Evolutionary conservation across 2,329 filamentous ascomycete genomes (phyloP), one percentile per base, ranked within the genome.

Genomic region (Xylaria sp.): DNA sequence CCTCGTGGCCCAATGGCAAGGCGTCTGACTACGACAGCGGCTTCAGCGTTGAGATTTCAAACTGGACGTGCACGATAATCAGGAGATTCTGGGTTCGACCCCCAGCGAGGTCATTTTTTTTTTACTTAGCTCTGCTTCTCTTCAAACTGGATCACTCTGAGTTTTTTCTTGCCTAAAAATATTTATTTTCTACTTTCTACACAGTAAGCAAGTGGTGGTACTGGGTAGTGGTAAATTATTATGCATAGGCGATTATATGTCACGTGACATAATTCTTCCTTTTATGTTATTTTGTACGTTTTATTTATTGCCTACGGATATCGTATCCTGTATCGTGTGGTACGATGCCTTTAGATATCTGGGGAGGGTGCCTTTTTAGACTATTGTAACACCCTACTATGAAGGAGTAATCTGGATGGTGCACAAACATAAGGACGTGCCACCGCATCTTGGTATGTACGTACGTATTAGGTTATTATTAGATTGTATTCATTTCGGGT

Each of bases 11-110:
- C 77, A 79, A 80, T 81, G 80, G 76, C 79, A 82, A 80, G 79
- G 80, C 80, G 79, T 81, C 80, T 82, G 80, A 81, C 80, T 81
- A 81, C 79, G 79, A 81, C 1, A 7, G n/a, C 50, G 39, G 24
- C 0, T n/a, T 32, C 11, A n/a, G 32, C 50, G 9, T 14, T 9
- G 12, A 42, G 14, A 27, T 42, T 5, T n/a, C 5, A 48, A 32
- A n/a, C n/a, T n/a, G 19, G 17, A 48, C 30, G 9, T n/a, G 14
- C 9, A 55, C 11, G 56, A 17, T 60, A 51, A 70, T 70, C 68
- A 70, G 65, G 68, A 70, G 68, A 70, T 70, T 70, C 68, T 70
- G 68, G 68, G 68, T 70, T 68, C 65, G 68, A 70, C 65, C 68
- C 68, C 68, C 65, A 68, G 68, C 68, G 68, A 70, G 68, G 68